phyloP scores from a whole-genome alignment of 345 rosid species.

The Aquilaria sinensis region DNA sequence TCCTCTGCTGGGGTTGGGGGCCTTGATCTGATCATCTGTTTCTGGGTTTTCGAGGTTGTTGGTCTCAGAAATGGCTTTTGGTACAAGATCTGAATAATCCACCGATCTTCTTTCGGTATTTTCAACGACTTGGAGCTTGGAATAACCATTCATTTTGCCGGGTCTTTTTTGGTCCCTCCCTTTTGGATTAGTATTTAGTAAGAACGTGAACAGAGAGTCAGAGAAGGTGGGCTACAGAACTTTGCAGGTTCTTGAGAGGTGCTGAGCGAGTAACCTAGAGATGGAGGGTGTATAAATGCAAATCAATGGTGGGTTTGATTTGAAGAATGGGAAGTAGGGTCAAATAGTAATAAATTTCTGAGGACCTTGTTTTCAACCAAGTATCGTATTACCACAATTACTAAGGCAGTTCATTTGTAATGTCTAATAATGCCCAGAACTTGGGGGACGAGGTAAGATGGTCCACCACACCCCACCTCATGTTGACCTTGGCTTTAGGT shows the following conservation, averaged over 20 bases:
- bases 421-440: too few relatives aligned
- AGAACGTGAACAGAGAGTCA: background rate
- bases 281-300: background rate
- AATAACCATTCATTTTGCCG: constrained; percentile 29
- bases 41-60: constrained; percentile 4
- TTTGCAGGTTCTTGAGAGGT: background rate
- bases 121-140: constrained; percentile 29
- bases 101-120: constrained; percentile 28
- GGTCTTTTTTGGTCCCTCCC: background rate
- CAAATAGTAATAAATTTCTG: background rate
- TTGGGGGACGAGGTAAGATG: too few relatives aligned
- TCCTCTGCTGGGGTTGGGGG: constrained; percentile 3
- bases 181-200: background rate
- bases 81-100: constrained; percentile 28
- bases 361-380: too few relatives aligned
- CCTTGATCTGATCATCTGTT: constrained; percentile 3
- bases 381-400: too few relatives aligned
- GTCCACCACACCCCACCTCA: too few relatives aligned
- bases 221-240: background rate
- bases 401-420: too few relatives aligned
- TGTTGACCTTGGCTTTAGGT: too few relatives aligned
- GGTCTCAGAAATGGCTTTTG: constrained; percentile 3
- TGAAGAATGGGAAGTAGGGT: constrained; percentile 7
- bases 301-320: background rate
- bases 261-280: constrained; percentile 3